Percentiles rank a stretch among this genome's conserved stretches.
Conservation (phyloP, 2,329 filamentous ascomycete species). For the Coleophoma eucalyptorum region DNA sequence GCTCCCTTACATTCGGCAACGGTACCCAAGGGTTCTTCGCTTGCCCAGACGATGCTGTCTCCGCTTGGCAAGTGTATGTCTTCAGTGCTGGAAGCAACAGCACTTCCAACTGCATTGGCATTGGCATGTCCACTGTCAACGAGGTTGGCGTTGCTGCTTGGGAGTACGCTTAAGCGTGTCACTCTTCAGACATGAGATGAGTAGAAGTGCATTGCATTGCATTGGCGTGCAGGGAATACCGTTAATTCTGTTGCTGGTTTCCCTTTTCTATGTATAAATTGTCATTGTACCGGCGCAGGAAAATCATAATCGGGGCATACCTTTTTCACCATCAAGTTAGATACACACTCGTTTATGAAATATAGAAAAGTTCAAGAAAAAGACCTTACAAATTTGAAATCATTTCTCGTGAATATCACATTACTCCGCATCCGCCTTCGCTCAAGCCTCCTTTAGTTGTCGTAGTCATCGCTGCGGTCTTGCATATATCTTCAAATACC, state of each 20-base stretch:
- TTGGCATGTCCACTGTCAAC: constrained; percentile 1
- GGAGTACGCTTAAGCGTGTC: constrained; percentile 1
- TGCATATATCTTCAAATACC: constrained; percentile 58
- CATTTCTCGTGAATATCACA: constrained; percentile 32
- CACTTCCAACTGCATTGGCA: constrained; percentile 6
- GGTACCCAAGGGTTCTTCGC: constrained; percentile 7
- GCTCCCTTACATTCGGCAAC: constrained; percentile 7
- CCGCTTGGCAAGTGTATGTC: constrained; percentile 9
- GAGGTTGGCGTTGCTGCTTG: constrained; percentile 1
- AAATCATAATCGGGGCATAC: too few relatives aligned
- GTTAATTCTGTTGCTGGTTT: not conserved
- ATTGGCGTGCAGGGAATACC: not conserved
- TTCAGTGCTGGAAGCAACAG: not conserved
- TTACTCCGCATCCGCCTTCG: constrained; percentile 48
- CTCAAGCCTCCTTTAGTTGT: constrained; percentile 41
- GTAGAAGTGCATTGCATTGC: too few relatives aligned
- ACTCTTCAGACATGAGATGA: not conserved
- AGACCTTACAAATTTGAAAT: not conserved
- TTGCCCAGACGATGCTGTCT: constrained; percentile 5
- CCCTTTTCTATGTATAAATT: not conserved
- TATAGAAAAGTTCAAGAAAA: not conserved
- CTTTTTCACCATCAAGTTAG: not conserved
- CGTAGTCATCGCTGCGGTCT: constrained; percentile 45
- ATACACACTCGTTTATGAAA: not conserved
- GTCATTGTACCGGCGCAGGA: too few relatives aligned